phyloP scores from a whole-genome alignment of 2,329 filamentous ascomycete genomes.

The Nothophaeocryptopus gaeumannii region DNA sequence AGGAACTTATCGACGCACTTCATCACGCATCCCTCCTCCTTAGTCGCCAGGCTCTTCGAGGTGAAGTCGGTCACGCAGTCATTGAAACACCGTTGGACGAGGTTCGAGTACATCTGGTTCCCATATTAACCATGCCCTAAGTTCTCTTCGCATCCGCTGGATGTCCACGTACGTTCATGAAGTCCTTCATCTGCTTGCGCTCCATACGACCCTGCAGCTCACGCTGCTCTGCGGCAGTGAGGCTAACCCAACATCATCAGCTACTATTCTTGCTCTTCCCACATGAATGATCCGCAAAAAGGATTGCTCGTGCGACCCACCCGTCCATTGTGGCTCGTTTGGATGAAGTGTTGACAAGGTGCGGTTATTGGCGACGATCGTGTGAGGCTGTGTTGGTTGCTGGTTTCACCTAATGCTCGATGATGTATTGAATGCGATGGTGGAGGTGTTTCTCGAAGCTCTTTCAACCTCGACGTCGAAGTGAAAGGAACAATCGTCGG shows the following conservation, averaged over 20 bases:
- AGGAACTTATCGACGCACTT: constrained; percentile 96
- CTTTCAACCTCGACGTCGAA: not conserved
- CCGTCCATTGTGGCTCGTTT: constrained; percentile 25
- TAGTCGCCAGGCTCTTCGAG: constrained; percentile 84
- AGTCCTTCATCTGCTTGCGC: constrained; percentile 98
- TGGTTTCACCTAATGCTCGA: constrained; percentile 9
- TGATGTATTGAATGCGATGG: constrained; percentile 7
- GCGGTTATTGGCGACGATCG: not conserved
- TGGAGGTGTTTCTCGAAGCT: not conserved
- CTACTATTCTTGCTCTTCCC: constrained; percentile 8
- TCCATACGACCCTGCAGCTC: constrained; percentile 94
- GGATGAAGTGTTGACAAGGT: constrained; percentile 1
- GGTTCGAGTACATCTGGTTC: constrained; percentile 65
- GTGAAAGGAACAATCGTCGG: too few relatives aligned
- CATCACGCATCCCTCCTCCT: constrained; percentile 88
- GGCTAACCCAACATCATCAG: constrained; percentile 45
- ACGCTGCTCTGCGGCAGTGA: constrained; percentile 78
- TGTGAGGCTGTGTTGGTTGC: not conserved
- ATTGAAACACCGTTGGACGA: constrained; percentile 88
- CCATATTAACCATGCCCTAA: not conserved
- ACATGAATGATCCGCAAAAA: not conserved
- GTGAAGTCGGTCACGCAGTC: constrained; percentile 98
- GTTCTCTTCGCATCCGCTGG: not conserved
- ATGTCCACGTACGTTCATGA: constrained; percentile 76
- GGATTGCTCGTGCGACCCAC: constrained; percentile 21